phyloP scores from a whole-genome alignment of 1,139 yeast species.

The Diutina sp. region DNA sequence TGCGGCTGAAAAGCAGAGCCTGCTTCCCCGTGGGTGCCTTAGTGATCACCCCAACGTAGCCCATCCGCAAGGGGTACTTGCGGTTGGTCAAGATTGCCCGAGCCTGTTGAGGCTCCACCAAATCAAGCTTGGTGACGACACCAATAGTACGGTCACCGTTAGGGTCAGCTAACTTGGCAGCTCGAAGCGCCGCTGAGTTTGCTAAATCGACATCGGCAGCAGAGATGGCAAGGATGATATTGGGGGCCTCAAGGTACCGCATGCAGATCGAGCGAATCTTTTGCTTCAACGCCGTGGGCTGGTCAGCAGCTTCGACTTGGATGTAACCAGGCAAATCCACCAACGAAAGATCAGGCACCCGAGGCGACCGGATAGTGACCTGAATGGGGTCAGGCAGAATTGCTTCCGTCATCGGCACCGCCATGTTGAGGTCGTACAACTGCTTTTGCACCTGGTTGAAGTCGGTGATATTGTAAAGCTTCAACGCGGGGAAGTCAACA shows the following conservation, averaged over 20 bases:
- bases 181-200: conserved; percentile 85
- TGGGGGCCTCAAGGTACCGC: conserved; percentile 79
- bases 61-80: conserved; percentile 86
- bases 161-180: conserved; percentile 89
- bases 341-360: conserved; percentile 84
- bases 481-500: conserved; percentile 90
- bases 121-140: conserved; percentile 84
- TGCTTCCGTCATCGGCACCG: conserved; percentile 78
- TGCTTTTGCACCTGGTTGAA: conserved; percentile 80
- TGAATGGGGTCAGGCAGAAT: conserved; percentile 88
- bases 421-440: conserved; percentile 76
- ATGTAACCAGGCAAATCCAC: conserved; percentile 97
- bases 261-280: conserved; percentile 75
- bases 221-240: conserved; percentile 87
- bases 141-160: conserved; percentile 93
- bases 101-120: conserved; percentile 71
- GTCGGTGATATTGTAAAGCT: conserved; percentile 70
- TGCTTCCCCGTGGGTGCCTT: conserved; percentile 40
- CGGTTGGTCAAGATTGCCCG: conserved; percentile 56
- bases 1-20: conserved; percentile 19
- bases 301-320: conserved; percentile 94
- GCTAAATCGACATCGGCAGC: conserved; percentile 98
- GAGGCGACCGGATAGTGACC: conserved; percentile 78
- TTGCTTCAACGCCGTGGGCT: conserved; percentile 71
- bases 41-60: conserved; percentile 94